Evolutionary conservation across 305 asterid genomes (phyloP).

Genomic region (Petunia hybrid): DNA sequence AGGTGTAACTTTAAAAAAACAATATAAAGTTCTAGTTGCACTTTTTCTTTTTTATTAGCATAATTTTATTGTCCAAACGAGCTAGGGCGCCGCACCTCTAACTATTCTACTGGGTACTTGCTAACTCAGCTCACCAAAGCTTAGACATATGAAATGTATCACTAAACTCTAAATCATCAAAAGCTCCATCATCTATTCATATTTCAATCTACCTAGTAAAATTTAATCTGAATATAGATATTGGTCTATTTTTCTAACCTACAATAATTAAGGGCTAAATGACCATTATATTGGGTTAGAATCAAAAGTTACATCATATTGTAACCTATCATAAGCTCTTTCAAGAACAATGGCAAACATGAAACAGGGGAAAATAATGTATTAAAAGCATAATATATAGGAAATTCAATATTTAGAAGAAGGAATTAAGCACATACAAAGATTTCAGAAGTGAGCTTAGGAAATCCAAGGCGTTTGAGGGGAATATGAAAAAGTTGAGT

Average conservation of each 20-base stretch:
- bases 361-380: background rate
- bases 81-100: too few relatives aligned
- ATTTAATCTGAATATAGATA: too few relatives aligned
- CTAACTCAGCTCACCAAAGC: too few relatives aligned
- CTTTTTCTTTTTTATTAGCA: background rate
- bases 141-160: too few relatives aligned
- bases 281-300: background rate
- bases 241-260: background rate
- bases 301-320: background rate
- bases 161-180: too few relatives aligned
- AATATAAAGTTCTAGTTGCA: background rate
- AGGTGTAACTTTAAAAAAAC: too few relatives aligned
- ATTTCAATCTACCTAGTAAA: too few relatives aligned
- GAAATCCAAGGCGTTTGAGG: slow-evolving; percentile 38
- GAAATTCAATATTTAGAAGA: background rate
- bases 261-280: background rate
- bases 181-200: too few relatives aligned
- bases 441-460: slow-evolving; percentile 38
- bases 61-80: background rate
- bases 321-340: background rate
- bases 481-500: slow-evolving; percentile 36
- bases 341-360: background rate
- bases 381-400: background rate
- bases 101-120: too few relatives aligned
- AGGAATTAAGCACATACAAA: slow-evolving; percentile 25